phyloP scores from a whole-genome alignment of 441 rosid species.

The Pelargonium citronellum region DNA sequence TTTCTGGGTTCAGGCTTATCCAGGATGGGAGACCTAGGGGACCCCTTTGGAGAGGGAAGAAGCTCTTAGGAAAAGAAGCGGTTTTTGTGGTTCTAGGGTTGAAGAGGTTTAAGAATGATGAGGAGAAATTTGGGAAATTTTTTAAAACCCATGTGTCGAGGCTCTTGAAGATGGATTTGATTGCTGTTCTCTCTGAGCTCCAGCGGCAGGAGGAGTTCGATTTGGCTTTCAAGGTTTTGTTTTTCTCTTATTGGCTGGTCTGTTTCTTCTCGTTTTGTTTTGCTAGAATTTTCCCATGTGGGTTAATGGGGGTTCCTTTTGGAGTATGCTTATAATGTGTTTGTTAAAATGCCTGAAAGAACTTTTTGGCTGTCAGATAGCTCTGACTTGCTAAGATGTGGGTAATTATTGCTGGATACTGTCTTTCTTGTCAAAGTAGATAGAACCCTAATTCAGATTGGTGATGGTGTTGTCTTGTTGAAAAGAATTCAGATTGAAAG shows the following conservation, averaged over 20 bases:
- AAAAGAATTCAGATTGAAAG: background rate
- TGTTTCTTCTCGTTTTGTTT: background rate
- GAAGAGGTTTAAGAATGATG: slow-evolving; percentile 79
- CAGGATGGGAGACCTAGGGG: slow-evolving; percentile 97
- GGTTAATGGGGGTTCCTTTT: slow-evolving; percentile 7
- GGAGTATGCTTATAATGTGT: slow-evolving; percentile 26
- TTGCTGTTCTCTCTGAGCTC: slow-evolving; percentile 76
- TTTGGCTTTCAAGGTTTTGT: slow-evolving; percentile 56
- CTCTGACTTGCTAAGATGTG: background rate
- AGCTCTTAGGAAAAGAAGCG: slow-evolving; percentile 82
- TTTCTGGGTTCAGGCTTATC: slow-evolving; percentile 42
- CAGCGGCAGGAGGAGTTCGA: slow-evolving; percentile 80
- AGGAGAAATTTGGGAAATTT: slow-evolving; percentile 62
- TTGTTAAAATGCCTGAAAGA: slow-evolving; percentile 42
- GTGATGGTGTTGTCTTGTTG: background rate
- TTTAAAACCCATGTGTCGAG: slow-evolving; percentile 67
- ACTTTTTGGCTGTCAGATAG: slow-evolving; percentile 8
- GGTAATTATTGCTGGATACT: background rate
- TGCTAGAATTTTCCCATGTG: background rate
- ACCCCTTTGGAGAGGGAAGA: slow-evolving; percentile 95
- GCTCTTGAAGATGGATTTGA: slow-evolving; percentile 70
- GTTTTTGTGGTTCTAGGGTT: slow-evolving; percentile 68
- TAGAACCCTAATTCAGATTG: background rate
- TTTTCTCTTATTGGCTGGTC: background rate
- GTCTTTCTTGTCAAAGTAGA: background rate